A percentile compares a stretch with the other conserved stretches of the same genome.
Conservation (phyloP, 805 yeast species). For the Metschnikowia noctiluminum region DNA sequence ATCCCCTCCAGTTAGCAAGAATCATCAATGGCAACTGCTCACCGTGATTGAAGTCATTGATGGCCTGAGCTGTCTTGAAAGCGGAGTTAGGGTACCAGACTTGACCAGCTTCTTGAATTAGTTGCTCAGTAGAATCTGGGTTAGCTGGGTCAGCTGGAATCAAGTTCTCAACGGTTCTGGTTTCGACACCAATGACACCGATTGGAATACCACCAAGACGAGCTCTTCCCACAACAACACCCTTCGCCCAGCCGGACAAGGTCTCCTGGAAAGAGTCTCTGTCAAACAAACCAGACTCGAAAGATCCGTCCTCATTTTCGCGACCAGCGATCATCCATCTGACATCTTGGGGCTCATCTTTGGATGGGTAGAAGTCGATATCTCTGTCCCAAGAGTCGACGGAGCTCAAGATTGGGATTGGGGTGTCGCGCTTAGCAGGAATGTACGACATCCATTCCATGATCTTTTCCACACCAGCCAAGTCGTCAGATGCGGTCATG, state of each 20-base stretch:
- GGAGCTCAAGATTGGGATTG: slow-evolving; percentile 83
- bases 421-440: slow-evolving; percentile 86
- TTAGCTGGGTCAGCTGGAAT: slow-evolving; percentile 98
- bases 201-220: slow-evolving; percentile 98
- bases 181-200: slow-evolving; percentile 97
- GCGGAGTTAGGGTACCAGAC: slow-evolving; percentile 99
- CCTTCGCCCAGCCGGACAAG: slow-evolving; percentile 96
- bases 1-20: slow-evolving; percentile 99
- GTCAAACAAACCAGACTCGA: slow-evolving; percentile 88
- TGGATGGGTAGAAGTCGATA: slow-evolving; percentile 73
- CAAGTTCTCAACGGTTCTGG: slow-evolving; percentile 83
- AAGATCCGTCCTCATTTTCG: slow-evolving; percentile 60
- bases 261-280: slow-evolving; percentile 93
- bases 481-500: slow-evolving; percentile 92
- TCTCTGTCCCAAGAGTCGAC: slow-evolving; percentile 93
- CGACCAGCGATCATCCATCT: slow-evolving; percentile 93
- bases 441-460: slow-evolving; percentile 94
- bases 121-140: slow-evolving; percentile 84
- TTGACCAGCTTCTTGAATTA: slow-evolving; percentile 95
- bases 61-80: slow-evolving; percentile 98
- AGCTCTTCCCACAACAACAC: slow-evolving; percentile 98
- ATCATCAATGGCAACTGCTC: slow-evolving; percentile 97
- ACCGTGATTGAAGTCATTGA: slow-evolving; percentile 95
- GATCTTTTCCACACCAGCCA: slow-evolving; percentile 93
- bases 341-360: slow-evolving; percentile 78